Evolutionary conservation across 345 rosid species (phyloP).

Genomic region (Isatis tinctoria): DNA sequence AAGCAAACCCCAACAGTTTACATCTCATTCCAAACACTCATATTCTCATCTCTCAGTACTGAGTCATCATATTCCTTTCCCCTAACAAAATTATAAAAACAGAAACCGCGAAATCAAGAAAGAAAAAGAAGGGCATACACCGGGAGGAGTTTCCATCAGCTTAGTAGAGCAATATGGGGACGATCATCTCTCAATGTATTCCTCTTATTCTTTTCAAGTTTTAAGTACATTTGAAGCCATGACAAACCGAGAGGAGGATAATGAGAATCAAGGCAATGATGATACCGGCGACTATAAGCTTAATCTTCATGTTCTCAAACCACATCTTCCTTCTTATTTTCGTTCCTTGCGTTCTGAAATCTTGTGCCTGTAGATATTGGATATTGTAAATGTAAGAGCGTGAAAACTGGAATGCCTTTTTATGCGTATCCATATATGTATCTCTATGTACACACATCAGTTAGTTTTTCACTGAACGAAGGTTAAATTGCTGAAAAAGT

Average conservation of each 20-base stretch:
- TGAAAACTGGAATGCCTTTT: background rate
- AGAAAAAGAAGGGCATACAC: background rate
- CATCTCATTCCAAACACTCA: background rate
- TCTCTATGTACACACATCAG: background rate
- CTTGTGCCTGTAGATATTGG: conserved; percentile 54
- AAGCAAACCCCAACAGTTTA: conserved; percentile 9
- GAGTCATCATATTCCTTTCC: background rate
- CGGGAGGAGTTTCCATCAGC: background rate
- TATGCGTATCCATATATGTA: background rate
- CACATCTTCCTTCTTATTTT: conserved; percentile 72
- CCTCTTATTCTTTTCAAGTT: background rate
- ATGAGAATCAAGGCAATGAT: conserved; percentile 57
- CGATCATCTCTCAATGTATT: background rate
- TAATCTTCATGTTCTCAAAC: conserved; percentile 78
- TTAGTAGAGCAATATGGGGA: background rate
- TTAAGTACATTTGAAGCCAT: conserved; percentile 51
- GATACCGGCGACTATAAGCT: conserved; percentile 61
- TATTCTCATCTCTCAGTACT: conserved; percentile 1
- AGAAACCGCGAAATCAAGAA: background rate
- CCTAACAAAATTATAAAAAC: conserved; percentile 10
- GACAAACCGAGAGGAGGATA: conserved; percentile 54
- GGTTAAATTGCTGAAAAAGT: no score
- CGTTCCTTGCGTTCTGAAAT: conserved; percentile 68
- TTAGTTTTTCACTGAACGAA: no score
- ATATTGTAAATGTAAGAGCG: background rate